Evolutionary conservation across 257 asterid genomes (phyloP).

Genomic region (Capsicum baccatum): DNA sequence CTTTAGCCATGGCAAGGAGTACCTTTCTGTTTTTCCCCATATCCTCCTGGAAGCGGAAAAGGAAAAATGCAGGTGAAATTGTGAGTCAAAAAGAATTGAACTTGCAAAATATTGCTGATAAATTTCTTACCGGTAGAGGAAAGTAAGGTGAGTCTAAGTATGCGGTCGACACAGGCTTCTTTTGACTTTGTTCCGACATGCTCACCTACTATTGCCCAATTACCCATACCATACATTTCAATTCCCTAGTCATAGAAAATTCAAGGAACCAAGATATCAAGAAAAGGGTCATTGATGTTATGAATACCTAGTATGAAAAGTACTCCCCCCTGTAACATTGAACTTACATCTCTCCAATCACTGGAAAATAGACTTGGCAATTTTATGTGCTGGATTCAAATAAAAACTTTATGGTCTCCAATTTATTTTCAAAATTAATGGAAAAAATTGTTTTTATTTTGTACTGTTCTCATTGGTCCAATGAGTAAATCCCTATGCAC

Average conservation of each 20-base stretch:
- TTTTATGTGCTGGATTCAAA: no score
- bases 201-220: conserved; percentile 90
- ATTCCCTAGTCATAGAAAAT: conserved; percentile 56
- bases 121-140: conserved; percentile 75
- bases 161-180: conserved; percentile 78
- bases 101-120: neutral
- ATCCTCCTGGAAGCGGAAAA: conserved; percentile 58
- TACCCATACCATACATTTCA: conserved; percentile 94
- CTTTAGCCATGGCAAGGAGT: conserved; percentile 85
- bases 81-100: neutral
- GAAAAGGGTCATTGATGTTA: neutral
- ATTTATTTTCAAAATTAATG: no score
- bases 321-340: no score
- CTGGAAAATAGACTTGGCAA: no score
- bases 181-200: conserved; percentile 88
- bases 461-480: no score
- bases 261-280: conserved; percentile 31
- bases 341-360: no score
- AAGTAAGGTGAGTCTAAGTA: conserved; percentile 82
- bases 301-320: neutral
- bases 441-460: no score
- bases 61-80: neutral
- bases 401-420: no score
- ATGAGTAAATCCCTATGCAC: no score
- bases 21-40: conserved; percentile 77